Evolutionary conservation across 495 filamentous ascomycete species (phyloP), one percentile per base, ranked within the genome.

Genomic region (Chaetomidium leptoderma): DNA sequence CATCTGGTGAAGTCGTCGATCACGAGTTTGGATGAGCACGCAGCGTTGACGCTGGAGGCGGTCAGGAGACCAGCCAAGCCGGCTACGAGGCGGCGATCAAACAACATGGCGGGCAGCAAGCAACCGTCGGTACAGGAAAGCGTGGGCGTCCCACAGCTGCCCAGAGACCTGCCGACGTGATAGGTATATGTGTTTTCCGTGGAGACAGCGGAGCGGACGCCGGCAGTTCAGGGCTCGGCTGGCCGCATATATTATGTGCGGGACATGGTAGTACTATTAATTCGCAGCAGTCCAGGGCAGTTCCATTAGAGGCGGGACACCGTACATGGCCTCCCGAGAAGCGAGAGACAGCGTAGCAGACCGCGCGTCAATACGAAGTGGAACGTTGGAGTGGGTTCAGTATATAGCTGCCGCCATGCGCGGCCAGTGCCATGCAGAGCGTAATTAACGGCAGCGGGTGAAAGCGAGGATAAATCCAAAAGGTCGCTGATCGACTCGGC

Each of bases 1-100:
- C 75, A 85, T 35, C 74, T 73, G 14, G 77, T 65, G 64, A 81
- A 85, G 68, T 85, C 70, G 63, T 85, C 82, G 57, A 85, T 70
- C n/a, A 81, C 37, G 9, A 84, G 66, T 58, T 80, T 74, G 26
- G 73, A 56, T 43, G 67, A 73, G 67, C 82, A 84, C 24, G 73
- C 74, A 27, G 69, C 69, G 11, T 32, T 54, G 50, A 50, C 66
- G 30, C 48, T 39, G 37, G 62, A 26, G 58, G 62, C 63, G 27
- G 60, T 47, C 58, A 55, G 56, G 8, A 71, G 63, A 45, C 57
- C 60, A 40, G 59, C 66, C 44, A 72, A 40, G 53, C 67, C 66
- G 43, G 59, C 56, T 14, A 61, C 57, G 19, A 69, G 57, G 47
- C 59, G 50, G 33, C 55, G 60, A 45, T 63, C 62, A 47, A 63